Conservation (phyloP, 208 protist genomes). For the Wallacemonas sp. region DNA sequence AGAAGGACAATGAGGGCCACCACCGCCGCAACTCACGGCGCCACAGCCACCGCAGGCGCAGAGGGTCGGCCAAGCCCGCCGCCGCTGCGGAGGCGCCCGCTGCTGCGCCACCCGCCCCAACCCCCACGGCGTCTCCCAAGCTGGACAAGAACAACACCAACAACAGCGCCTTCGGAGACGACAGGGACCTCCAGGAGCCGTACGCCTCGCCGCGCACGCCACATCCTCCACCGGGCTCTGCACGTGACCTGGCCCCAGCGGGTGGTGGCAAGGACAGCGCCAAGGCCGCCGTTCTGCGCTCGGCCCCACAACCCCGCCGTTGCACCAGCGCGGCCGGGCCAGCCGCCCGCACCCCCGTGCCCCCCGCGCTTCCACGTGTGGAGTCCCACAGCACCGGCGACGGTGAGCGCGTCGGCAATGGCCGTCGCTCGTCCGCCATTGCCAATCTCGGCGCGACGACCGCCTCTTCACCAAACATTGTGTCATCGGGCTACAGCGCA, state of each 20-base stretch:
- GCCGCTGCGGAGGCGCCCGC: neutral
- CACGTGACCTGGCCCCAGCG: neutral
- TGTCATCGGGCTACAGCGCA: neutral
- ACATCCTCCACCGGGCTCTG: neutral
- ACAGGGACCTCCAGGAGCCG: slow-evolving; percentile 7
- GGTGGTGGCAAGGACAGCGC: neutral
- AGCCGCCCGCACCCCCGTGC: neutral
- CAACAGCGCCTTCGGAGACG: neutral
- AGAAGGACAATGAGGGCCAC: neutral
- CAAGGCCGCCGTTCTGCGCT: neutral
- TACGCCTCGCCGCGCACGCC: neutral
- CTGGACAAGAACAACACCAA: neutral
- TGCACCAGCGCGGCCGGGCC: slow-evolving; percentile 13
- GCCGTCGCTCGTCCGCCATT: neutral
- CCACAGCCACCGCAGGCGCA: slow-evolving; percentile 2
- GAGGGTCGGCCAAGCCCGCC: neutral
- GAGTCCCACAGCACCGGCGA: neutral
- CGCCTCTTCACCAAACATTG: slow-evolving; percentile 4
- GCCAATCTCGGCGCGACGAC: neutral
- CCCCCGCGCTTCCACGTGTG: neutral
- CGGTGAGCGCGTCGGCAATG: neutral
- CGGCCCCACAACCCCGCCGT: neutral
- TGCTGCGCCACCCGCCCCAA: neutral
- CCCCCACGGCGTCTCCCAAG: neutral
- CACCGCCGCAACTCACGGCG: slow-evolving; percentile 2